Conservation (phyloP, 371 early-diverging fungal genomes). For the Lichtheimia hyalospora region DNA sequence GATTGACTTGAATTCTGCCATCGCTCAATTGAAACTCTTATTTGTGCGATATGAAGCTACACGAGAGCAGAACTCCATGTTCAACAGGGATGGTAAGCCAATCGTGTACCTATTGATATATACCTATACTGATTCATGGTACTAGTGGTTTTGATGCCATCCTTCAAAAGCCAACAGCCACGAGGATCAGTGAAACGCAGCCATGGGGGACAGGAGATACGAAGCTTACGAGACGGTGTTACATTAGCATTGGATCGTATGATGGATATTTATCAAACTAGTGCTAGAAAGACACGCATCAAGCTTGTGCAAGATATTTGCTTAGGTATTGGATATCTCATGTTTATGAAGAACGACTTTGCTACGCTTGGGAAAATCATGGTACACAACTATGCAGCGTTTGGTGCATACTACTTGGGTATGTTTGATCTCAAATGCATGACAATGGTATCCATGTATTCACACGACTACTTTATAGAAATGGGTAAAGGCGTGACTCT, state of each 20-base stretch:
- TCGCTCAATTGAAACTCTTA: constrained; percentile 13
- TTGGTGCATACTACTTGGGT: constrained; percentile 36
- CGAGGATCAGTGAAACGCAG: constrained; percentile 6
- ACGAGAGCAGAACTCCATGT: not conserved
- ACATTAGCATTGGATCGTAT: constrained; percentile 21
- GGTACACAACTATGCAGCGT: constrained; percentile 17
- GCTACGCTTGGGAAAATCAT: constrained; percentile 7
- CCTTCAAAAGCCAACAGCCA: constrained; percentile 13
- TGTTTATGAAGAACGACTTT: constrained; percentile 27
- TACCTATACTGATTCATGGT: no score
- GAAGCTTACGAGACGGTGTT: constrained; percentile 18
- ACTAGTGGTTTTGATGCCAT: constrained; percentile 15
- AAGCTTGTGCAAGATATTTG: constrained; percentile 23
- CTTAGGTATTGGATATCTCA: constrained; percentile 11
- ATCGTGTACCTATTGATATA: no score
- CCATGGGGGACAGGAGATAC: constrained; percentile 1
- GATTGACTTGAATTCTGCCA: constrained; percentile 12
- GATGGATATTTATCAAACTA: constrained; percentile 16
- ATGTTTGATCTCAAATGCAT: not conserved
- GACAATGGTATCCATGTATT: not conserved
- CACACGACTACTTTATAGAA: constrained; percentile 17
- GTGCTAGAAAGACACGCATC: constrained; percentile 15
- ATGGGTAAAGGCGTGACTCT: constrained; percentile 51
- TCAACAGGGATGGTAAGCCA: no score
- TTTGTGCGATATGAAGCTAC: constrained; percentile 7